Percentiles rank a stretch among this genome's conserved stretches.
These are phyloP conservation scores for Saccharomyces hybrid DNA, from an alignment of 1,139 yeast genomes.

Conservation along the genomic window DNA sequence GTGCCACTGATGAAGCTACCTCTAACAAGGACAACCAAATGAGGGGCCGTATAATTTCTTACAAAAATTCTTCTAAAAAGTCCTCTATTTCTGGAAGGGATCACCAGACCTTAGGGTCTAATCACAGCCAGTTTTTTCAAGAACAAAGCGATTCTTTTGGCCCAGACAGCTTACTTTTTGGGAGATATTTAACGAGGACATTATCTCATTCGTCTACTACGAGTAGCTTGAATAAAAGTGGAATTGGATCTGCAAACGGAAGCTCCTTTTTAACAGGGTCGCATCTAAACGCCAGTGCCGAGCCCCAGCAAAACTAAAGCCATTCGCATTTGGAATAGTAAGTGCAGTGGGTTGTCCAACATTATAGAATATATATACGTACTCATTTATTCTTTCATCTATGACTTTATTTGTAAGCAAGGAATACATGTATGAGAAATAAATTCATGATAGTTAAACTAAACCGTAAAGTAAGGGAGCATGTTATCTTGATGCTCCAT, in stretches of 20 bases:
- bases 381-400: neutral
- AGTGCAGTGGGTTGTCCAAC: neutral
- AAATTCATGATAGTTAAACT: neutral
- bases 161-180: conserved; percentile 7
- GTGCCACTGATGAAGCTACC: conserved; percentile 18
- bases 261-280: neutral
- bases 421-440: neutral
- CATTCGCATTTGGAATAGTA: neutral
- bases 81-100: conserved; percentile 1
- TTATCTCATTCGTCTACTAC: neutral
- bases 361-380: neutral
- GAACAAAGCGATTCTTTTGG: conserved; percentile 9
- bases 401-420: neutral
- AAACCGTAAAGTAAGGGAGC: neutral
- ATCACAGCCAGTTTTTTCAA: neutral
- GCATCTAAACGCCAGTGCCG: neutral
- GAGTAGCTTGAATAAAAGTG: neutral
- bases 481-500: neutral
- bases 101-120: neutral
- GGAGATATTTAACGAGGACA: conserved; percentile 1
- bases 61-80: conserved; percentile 2
- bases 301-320: neutral
- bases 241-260: neutral
- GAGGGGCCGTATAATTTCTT: neutral
- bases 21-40: conserved; percentile 9